Percentiles rank a stretch among this genome's conserved stretches.
These are phyloP conservation scores for Bipolaris zeicola DNA, from an alignment of 2,329 filamentous ascomycete species.

Conservation along the genomic window DNA sequence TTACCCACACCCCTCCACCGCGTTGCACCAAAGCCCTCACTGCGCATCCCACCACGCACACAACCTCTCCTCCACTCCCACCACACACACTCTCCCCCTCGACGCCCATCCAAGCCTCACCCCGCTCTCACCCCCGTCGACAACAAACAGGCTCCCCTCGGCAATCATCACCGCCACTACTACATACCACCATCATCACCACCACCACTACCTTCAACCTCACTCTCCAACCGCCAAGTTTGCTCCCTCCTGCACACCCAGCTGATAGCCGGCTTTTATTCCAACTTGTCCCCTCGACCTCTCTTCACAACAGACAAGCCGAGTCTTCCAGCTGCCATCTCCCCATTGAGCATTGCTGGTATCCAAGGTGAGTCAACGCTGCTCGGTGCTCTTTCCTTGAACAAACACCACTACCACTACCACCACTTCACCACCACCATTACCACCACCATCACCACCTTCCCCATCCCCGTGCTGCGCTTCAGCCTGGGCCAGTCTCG, in stretches of 20 bases:
- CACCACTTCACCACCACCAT: too few relatives aligned
- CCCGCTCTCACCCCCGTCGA: constrained; percentile 23
- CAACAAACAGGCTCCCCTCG: constrained; percentile 28
- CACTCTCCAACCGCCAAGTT: constrained; percentile 17
- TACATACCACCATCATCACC: constrained; percentile 2
- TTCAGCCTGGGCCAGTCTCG: constrained; percentile 13
- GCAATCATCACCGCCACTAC: constrained; percentile 1
- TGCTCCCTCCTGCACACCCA: constrained; percentile 23
- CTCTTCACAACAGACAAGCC: constrained; percentile 15
- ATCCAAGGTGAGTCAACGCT: constrained; percentile 43
- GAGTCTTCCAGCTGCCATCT: constrained; percentile 11
- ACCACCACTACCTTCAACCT: constrained; percentile 14
- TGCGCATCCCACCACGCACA: constrained; percentile 12
- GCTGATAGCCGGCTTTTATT: constrained; percentile 15
- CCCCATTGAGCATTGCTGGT: constrained; percentile 19
- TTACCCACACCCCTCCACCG: constrained; percentile 18
- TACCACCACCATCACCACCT: constrained; percentile 10
- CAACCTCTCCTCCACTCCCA: background rate
- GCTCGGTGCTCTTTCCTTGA: constrained; percentile 20
- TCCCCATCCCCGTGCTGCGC: constrained; percentile 6
- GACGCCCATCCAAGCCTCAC: constrained; percentile 3
- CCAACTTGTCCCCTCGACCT: constrained; percentile 2
- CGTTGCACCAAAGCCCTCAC: constrained; percentile 33
- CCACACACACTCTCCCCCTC: constrained; percentile 1
- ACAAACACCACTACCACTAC: too few relatives aligned